Percentiles rank a stretch among this genome's conserved stretches.
phyloP scores from a whole-genome alignment of 352 stramenopile genomes.

The Pythium monospermum region DNA sequence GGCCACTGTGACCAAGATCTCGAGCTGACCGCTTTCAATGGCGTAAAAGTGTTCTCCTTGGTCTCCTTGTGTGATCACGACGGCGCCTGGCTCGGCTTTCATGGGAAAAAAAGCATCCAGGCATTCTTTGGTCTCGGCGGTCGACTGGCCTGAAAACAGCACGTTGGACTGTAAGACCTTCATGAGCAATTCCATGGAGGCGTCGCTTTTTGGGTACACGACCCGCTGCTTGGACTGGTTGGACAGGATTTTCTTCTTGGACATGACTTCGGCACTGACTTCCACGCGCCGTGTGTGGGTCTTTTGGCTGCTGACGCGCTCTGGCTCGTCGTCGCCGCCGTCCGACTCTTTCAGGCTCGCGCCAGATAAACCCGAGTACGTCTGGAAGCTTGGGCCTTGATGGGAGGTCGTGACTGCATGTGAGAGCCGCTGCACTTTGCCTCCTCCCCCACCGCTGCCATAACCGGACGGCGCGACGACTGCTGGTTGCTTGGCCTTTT shows the following conservation, averaged over 20 bases:
- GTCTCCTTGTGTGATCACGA: constrained; percentile 65
- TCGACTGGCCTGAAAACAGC: constrained; percentile 58
- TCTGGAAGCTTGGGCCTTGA: not conserved
- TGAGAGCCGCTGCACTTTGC: constrained; percentile 23
- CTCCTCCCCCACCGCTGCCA: not conserved
- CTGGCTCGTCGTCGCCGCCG: constrained; percentile 5
- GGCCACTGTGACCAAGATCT: constrained; percentile 60
- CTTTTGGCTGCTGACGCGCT: constrained; percentile 5
- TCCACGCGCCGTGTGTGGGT: constrained; percentile 48
- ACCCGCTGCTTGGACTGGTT: constrained; percentile 34
- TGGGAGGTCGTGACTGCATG: constrained; percentile 10
- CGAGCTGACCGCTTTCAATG: constrained; percentile 53
- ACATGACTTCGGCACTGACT: constrained; percentile 76
- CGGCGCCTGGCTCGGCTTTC: constrained; percentile 27
- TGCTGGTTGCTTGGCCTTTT: not conserved
- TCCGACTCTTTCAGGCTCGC: constrained; percentile 1
- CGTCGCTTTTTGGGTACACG: constrained; percentile 58
- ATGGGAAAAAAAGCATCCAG: constrained; percentile 74
- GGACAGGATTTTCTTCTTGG: constrained; percentile 56
- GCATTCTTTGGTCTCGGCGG: constrained; percentile 52
- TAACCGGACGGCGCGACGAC: not conserved
- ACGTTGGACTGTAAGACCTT: constrained; percentile 73
- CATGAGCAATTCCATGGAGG: constrained; percentile 46
- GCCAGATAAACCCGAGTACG: not conserved
- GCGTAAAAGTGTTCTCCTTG: constrained; percentile 80